Evolutionary conservation across 148 eudicot genomes (phyloP).

Genomic region (Diospyros lotus): DNA sequence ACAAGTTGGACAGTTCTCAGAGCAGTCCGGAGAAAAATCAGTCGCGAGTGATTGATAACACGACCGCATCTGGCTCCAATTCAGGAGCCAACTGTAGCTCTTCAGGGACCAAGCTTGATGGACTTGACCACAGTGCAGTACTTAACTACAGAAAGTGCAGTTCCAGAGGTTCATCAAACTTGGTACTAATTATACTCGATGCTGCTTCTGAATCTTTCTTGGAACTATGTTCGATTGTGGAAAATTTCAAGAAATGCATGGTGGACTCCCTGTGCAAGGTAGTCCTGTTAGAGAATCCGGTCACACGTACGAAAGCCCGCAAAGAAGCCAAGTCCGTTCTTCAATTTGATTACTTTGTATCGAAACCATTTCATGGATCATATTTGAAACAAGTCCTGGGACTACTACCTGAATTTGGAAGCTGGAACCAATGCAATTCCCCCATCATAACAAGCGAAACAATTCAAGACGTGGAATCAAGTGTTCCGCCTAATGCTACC

Average conservation of each 20-base stretch:
- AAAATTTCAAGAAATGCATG: constrained; percentile 55
- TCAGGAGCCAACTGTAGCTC: constrained; percentile 22
- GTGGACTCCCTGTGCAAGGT: constrained; percentile 33
- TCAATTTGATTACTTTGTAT: constrained; percentile 42
- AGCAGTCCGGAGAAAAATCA: constrained; percentile 28
- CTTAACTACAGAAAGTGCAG: constrained; percentile 17
- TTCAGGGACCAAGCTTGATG: constrained; percentile 29
- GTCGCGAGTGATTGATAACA: background rate
- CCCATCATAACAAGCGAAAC: too few relatives aligned
- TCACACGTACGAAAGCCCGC: constrained; percentile 32
- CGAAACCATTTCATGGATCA: constrained; percentile 80
- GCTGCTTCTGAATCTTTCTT: constrained; percentile 48
- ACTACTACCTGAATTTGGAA: constrained; percentile 76
- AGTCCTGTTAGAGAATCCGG: constrained; percentile 63
- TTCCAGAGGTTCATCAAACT: constrained; percentile 15
- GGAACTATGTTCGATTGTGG: constrained; percentile 43
- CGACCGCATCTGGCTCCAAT: background rate
- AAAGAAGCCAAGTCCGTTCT: constrained; percentile 43
- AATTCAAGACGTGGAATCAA: too few relatives aligned
- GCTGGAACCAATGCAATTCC: background rate
- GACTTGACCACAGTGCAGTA: constrained; percentile 17
- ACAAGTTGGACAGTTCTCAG: constrained; percentile 25
- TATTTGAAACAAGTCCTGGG: constrained; percentile 41
- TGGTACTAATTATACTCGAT: constrained; percentile 55
- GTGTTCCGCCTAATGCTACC: too few relatives aligned